phyloP scores from a whole-genome alignment of 2,329 filamentous ascomycete species.

The Epicoccum sorghinum region DNA sequence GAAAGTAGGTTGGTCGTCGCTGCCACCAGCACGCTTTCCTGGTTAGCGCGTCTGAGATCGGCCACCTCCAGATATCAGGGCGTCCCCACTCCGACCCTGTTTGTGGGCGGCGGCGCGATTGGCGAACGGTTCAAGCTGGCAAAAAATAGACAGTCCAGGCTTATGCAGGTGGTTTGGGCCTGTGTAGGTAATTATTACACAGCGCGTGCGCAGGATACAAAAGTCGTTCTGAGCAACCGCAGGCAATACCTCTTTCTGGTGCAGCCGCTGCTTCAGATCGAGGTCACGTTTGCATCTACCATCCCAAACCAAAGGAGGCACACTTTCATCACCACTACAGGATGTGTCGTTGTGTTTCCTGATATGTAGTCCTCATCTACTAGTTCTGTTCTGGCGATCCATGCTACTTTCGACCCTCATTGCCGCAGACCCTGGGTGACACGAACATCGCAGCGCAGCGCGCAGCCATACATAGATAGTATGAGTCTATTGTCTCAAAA shows the following conservation, averaged over 20 bases:
- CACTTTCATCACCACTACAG: background rate
- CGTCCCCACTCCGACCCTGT: slow-evolving; percentile 12
- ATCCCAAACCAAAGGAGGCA: background rate
- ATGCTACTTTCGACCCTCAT: background rate
- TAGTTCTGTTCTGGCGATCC: background rate
- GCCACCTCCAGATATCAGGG: slow-evolving; percentile 15
- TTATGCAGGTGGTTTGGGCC: no score
- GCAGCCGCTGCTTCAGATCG: slow-evolving; percentile 4
- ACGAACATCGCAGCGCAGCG: background rate
- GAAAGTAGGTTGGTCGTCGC: slow-evolving; percentile 17
- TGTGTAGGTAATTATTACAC: background rate
- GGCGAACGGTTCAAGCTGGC: slow-evolving; percentile 2
- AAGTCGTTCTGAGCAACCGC: background rate
- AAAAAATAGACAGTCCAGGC: background rate
- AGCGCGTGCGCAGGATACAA: background rate
- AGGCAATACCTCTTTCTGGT: background rate
- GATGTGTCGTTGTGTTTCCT: background rate
- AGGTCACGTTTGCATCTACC: background rate
- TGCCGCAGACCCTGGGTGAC: slow-evolving; percentile 10
- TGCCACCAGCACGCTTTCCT: slow-evolving; percentile 10
- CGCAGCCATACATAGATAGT: no score
- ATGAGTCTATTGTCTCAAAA: no score
- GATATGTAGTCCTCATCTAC: background rate
- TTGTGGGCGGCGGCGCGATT: slow-evolving; percentile 8
- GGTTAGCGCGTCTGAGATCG: slow-evolving; percentile 18